Conservation (phyloP, 345 rosid species). For the Eutrema heterophyllum region DNA sequence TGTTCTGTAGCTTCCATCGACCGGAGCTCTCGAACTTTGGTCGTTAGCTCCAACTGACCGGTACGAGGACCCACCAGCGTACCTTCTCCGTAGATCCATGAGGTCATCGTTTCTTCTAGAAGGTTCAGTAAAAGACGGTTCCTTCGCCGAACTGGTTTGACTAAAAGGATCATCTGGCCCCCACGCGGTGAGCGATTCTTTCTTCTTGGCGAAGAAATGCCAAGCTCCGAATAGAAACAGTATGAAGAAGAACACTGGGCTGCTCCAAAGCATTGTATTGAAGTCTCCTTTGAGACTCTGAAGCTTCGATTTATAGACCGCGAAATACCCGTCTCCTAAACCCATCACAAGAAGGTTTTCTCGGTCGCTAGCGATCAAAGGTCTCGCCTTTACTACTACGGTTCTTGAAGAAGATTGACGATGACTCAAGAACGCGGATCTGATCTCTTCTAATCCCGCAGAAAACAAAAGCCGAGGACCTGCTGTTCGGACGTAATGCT, state of each 20-base stretch:
- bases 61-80: conserved; percentile 40
- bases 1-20: conserved; percentile 57
- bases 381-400: conserved; percentile 27
- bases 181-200: conserved; percentile 85
- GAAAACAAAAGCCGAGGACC: conserved; percentile 72
- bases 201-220: conserved; percentile 96
- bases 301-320: conserved; percentile 76
- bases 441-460: conserved; percentile 71
- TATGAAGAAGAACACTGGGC: conserved; percentile 79
- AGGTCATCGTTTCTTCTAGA: conserved; percentile 57
- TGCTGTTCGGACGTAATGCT: conserved; percentile 62
- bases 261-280: conserved; percentile 74
- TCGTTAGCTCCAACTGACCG: conserved; percentile 46
- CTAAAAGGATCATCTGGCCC: conserved; percentile 88
- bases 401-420: conserved; percentile 25
- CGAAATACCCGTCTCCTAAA: conserved; percentile 71
- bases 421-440: conserved; percentile 58
- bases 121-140: conserved; percentile 50
- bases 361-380: conserved; percentile 73
- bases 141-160: conserved; percentile 44
- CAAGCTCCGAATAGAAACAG: conserved; percentile 85
- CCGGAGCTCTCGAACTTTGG: conserved; percentile 46
- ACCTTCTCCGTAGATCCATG: conserved; percentile 67
- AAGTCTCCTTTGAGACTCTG: conserved; percentile 56
- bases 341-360: conserved; percentile 78